Evolutionary conservation across 257 asterid species (phyloP), one percentile per base, ranked within the genome.

Genomic region (Solanum corneliomulleri): DNA sequence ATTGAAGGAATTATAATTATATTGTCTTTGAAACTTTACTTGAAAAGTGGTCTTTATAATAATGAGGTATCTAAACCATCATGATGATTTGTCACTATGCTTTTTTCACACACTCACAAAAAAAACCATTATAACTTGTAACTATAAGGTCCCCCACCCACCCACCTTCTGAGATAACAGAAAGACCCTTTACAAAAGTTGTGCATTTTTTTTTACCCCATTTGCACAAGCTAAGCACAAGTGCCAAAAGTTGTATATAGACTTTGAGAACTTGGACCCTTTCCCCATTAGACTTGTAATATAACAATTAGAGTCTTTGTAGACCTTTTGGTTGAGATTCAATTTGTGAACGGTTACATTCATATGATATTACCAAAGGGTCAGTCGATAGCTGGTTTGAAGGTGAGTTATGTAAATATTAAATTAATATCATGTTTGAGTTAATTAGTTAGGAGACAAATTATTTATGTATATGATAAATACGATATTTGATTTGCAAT

Each of bases 21-120:
- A 25, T 52, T 52, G 16, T 80, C 15, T 80, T 80, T 80, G 68
- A 80, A 72, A 29, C 27, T 80, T 80, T 47, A 47, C 18, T 47
- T 68, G 82, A 86, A 60, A 88, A 85, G 82, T 87, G 86, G 70
- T 20, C 45, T 33, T 13, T 74, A 85, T 78, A 89, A 85, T 85
- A 70, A 89, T 87, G 84, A 89, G 74, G 88, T 45, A 62, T 76
- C 90, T 89, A 89, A 75, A 86, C 88, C 88, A 89, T 84, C 88
- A 86, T 31, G 37, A 84, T 31, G 42, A 82, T 86, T 70, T 89
- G 82, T 74, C 89, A 82, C 92, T 87, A 87, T 91, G 83, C 89
- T 89, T 89, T 83, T 42, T 86, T 86, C 93, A 87, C 87, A 31
- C 88, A 78, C 84, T 44, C 56, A 64, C 18, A 47, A 37, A 6